Percentiles rank a stretch among this genome's conserved stretches.
Conservation (phyloP, 1,139 yeast species). For the Entelexis paramagnoliae region DNA sequence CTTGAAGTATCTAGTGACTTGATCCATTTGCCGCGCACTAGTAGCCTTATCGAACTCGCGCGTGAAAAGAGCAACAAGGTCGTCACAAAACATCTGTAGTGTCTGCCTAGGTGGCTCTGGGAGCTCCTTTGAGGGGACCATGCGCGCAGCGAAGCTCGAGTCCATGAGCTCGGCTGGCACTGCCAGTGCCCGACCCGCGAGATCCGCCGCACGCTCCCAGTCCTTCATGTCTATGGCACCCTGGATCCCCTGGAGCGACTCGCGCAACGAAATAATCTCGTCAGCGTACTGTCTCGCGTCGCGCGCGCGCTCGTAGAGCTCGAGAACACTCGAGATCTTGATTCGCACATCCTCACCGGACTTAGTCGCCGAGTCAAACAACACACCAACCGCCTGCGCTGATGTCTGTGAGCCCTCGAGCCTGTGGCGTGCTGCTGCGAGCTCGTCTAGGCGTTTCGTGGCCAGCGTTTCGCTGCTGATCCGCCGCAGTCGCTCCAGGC, state of each 20-base stretch:
- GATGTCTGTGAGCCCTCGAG: constrained; percentile 14
- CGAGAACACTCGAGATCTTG: constrained; percentile 15
- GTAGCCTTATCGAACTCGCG: constrained; percentile 65
- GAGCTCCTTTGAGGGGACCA: constrained; percentile 85
- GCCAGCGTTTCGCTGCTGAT: constrained; percentile 10
- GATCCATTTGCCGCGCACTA: constrained; percentile 49
- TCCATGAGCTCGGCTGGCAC: constrained; percentile 45
- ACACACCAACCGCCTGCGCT: constrained; percentile 16
- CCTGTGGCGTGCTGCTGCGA: constrained; percentile 11
- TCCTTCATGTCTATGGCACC: constrained; percentile 57
- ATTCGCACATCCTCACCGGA: constrained; percentile 11
- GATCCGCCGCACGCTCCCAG: constrained; percentile 63
- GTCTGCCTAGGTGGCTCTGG: constrained; percentile 66
- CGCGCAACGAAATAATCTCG: constrained; percentile 52
- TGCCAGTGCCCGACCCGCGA: constrained; percentile 45
- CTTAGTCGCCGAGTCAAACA: constrained; percentile 17
- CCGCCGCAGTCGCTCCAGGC: constrained; percentile 9
- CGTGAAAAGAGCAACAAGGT: constrained; percentile 49
- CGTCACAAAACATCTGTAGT: constrained; percentile 47
- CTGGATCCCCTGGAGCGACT: constrained; percentile 55
- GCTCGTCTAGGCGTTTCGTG: constrained; percentile 8
- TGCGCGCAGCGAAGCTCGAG: constrained; percentile 68
- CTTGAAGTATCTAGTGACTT: constrained; percentile 68
- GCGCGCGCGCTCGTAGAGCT: constrained; percentile 41
- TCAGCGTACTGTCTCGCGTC: constrained; percentile 56